Evolutionary conservation across 371 early-diverging fungal species (phyloP), one percentile per base, ranked within the genome.

Genomic region (Apophysomyces trapeziformis): DNA sequence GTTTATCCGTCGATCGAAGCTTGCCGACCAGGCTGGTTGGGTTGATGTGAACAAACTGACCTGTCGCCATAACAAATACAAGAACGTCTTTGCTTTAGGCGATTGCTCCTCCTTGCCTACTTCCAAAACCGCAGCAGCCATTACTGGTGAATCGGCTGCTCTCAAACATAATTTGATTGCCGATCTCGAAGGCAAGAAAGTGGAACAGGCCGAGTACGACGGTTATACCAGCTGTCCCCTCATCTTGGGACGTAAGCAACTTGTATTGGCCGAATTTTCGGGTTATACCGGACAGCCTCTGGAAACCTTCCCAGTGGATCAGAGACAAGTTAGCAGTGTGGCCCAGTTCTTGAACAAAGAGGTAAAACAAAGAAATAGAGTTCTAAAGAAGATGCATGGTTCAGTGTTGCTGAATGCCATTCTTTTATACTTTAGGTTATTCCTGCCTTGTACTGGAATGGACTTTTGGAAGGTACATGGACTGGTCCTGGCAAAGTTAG

Each of bases 81-180:
- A 85, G 66, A 94, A 95, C 61, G 82, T 95, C 18, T 95, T 87
- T 68, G 76, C 94, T 7, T 79, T 95, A 1, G 96, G 96, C 64
- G 96, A 95, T 72, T 88, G 90, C 71, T 89, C 92, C 18, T 88
- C 87, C 16, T 78, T 91, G 37, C 95, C 96, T n/a, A 95, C 95
- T 0, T 92, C 93, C 70, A 95, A 95, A 82, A 95, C 96, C 1
- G 95, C 94, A 0, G 95, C 95, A 16, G 95, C 96, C 16, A 92
- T 92, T 61, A 89, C 95, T 7, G 87, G 86, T 39, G 91, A 95
- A 80, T 88, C 93, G 5, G 86, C 81, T 21, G 92, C 94, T 0
- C 70, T 93, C 38, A 91, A 87, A 74, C 77, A 81, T 71, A 95
- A 95, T 76, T 73, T 95, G 72, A 82, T 93, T 63, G 80, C 83